A percentile compares a stretch with the other conserved stretches of the same genome.
Evolutionary conservation across 495 filamentous ascomycete species (phyloP).

Genomic region (Podospora pseudopauciseta): DNA sequence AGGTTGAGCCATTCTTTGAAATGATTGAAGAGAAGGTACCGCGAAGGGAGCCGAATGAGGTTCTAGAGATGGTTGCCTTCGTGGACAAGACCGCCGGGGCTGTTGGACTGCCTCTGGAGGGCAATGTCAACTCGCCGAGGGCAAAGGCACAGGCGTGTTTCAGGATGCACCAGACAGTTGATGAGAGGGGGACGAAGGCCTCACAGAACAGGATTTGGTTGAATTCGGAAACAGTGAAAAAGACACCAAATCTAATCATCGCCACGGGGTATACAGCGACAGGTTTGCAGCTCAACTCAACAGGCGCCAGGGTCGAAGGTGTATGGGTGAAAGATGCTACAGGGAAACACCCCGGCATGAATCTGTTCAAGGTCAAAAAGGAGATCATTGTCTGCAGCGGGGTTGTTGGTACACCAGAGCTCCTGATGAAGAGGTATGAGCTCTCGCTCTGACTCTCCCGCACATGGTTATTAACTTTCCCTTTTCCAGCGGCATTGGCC

Average conservation of each 20-base stretch:
- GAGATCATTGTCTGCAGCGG: neutral
- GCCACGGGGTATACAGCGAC: neutral
- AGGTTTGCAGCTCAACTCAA: neutral
- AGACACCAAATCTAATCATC: neutral
- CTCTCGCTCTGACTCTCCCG: neutral
- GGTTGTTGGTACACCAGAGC: neutral
- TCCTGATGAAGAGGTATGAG: neutral
- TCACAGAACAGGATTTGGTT: constrained; percentile 27
- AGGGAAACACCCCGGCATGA: neutral
- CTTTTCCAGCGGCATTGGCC: neutral
- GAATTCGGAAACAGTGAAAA: neutral
- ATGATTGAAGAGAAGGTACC: constrained; percentile 19
- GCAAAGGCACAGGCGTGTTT: constrained; percentile 25
- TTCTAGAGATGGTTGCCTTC: neutral
- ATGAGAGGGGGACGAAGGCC: constrained; percentile 17
- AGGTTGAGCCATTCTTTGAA: constrained; percentile 30
- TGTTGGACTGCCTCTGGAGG: neutral
- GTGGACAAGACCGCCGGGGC: neutral
- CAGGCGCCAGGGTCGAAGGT: neutral
- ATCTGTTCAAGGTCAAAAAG: neutral
- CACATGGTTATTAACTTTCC: neutral
- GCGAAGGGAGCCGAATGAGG: neutral
- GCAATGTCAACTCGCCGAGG: neutral
- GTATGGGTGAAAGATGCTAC: neutral
- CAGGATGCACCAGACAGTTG: constrained; percentile 24